Evolutionary conservation across 2,329 filamentous ascomycete genomes (phyloP).

Genomic region (Epichloe sp.): DNA sequence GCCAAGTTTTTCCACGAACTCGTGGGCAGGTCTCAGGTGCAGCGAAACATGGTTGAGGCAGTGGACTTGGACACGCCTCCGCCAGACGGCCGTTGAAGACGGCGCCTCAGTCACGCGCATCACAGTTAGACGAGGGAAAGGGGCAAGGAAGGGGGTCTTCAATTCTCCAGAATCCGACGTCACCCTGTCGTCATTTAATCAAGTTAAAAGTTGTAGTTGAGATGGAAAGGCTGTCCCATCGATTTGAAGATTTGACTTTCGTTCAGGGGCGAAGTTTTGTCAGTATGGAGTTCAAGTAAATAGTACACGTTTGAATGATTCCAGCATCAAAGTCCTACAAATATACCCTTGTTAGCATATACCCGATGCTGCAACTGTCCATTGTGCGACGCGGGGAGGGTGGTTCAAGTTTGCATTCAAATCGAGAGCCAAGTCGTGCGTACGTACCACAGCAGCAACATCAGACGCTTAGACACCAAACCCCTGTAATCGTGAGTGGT

Average conservation of each 20-base stretch:
- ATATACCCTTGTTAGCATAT: not conserved
- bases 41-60: slow-evolving; percentile 35
- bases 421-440: too few relatives aligned
- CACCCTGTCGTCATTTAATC: too few relatives aligned
- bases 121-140: not conserved
- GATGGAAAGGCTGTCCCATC: slow-evolving; percentile 1
- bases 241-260: not conserved
- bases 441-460: too few relatives aligned
- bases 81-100: slow-evolving; percentile 18
- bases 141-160: not conserved
- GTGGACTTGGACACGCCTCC: slow-evolving; percentile 44
- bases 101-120: not conserved
- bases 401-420: too few relatives aligned
- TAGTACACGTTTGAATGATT: not conserved
- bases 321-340: not conserved
- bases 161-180: too few relatives aligned
- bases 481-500: too few relatives aligned
- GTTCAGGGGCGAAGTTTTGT: not conserved
- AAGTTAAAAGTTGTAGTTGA: not conserved
- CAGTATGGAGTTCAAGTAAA: not conserved
- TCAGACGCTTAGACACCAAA: too few relatives aligned
- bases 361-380: too few relatives aligned
- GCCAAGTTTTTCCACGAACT: slow-evolving; percentile 84
- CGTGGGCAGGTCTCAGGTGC: slow-evolving; percentile 48
- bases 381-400: too few relatives aligned